Evolutionary conservation across 2,329 filamentous ascomycete species (phyloP).

Genomic region (Apiospora sp.): DNA sequence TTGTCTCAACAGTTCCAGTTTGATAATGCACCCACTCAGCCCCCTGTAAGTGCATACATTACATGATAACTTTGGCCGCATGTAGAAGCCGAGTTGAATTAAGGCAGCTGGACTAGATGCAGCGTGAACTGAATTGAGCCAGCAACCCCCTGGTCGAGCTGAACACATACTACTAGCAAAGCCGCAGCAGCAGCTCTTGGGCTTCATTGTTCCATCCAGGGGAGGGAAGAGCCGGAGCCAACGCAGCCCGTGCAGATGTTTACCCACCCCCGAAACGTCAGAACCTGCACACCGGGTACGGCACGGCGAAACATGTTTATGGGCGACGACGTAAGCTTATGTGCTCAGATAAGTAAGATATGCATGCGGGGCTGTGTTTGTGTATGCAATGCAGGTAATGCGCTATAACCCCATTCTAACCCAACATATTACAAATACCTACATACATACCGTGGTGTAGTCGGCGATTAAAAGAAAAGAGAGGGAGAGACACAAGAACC

Average conservation of each 20-base stretch:
- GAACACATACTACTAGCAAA: too few relatives aligned
- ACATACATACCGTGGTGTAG: background rate
- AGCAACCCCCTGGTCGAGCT: background rate
- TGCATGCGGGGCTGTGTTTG: background rate
- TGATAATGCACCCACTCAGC: background rate
- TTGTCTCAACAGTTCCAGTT: background rate
- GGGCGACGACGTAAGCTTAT: background rate
- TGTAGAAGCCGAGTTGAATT: background rate
- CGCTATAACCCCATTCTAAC: background rate
- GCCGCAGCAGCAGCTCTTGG: too few relatives aligned
- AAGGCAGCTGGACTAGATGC: background rate
- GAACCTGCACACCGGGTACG: slow-evolving; percentile 10
- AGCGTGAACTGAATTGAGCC: background rate
- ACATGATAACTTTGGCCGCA: background rate
- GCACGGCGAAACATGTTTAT: slow-evolving; percentile 19
- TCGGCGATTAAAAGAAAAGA: slow-evolving; percentile 22
- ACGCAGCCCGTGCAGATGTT: background rate
- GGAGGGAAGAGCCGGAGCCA: background rate
- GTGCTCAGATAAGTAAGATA: background rate
- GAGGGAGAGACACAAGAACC: background rate
- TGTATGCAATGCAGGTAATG: slow-evolving; percentile 1
- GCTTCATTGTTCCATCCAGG: too few relatives aligned
- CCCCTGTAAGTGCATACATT: background rate
- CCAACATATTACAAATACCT: background rate
- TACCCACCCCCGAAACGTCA: slow-evolving; percentile 10